Base-by-base conservation (phyloP, 2,329 filamentous ascomycete genomes). In the Grosmannia huntii region DNA sequence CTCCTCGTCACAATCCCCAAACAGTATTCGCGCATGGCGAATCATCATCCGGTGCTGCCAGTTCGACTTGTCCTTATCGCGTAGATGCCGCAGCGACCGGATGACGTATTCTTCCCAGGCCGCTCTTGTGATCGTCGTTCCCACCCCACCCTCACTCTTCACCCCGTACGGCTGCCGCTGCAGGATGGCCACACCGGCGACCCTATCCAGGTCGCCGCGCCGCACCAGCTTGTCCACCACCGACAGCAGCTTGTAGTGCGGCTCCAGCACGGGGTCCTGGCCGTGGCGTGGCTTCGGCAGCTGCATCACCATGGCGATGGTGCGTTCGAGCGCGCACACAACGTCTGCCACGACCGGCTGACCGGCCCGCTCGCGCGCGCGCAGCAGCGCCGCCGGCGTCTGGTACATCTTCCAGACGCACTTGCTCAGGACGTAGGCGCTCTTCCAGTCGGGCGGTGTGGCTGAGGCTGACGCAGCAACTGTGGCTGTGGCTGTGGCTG, bases 1-100 rank as follows among this genome's bases (percentile, higher is more conserved):
- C 41, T 23, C 49, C 25, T 61, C 2, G 58, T 61, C 50, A 62
- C 56, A 51, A 50, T 70, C 68, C 44, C 54, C 60, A 57, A 80
- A 82, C 9, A 83, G 65, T 23, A 84, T 79, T 38, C 72, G 73
- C 1, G 81, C 77, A 65, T 89, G 85, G 27, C 90, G 84, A 66
- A 86, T 85, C 57, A 90, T 89, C 73, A 96, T 90, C 23, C 91
- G 86, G 69, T 96, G 91, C 67, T 96, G 91, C 91, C 91, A 96
- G 65, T 94, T 92, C 0, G 89, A 87, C 74, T 95, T 95, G 71
- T 96, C 91, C 61, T 90, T 90, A 54, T 83, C 81, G 14, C 77
- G 76, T 11, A 84, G 67, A 57, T 75, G 75, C 9, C 71, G 71
- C 48, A 84, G 66, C 52, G 73, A 79, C 53, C 73, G 73, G 46